Evolutionary conservation across 2,329 filamentous ascomycete genomes (phyloP).

Genomic region (Cercospora sojina): DNA sequence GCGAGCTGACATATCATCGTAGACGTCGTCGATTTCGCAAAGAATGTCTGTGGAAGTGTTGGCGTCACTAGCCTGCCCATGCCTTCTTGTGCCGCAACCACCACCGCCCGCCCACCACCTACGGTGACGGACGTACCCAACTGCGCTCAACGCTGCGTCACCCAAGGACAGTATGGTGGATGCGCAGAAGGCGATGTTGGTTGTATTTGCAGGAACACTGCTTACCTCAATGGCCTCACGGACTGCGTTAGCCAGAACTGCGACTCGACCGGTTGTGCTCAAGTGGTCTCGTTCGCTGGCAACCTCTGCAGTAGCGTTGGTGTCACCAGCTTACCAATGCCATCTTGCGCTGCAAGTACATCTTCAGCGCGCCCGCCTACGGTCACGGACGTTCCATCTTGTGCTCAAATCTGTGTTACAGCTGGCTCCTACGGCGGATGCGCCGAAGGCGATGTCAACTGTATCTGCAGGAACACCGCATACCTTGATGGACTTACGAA

Average conservation of each 20-base stretch:
- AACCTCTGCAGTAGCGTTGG: slow-evolving; percentile 4
- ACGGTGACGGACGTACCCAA: background rate
- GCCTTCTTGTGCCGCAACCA: background rate
- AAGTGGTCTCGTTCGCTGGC: background rate
- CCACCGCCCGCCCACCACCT: background rate
- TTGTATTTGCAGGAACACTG: background rate
- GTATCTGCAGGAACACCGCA: slow-evolving; percentile 5
- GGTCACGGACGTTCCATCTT: background rate
- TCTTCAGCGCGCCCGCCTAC: background rate
- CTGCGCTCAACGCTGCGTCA: slow-evolving; percentile 4
- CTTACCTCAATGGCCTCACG: background rate
- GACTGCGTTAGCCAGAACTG: slow-evolving; percentile 1
- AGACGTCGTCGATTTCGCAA: slow-evolving; percentile 14
- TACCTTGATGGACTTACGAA: background rate
- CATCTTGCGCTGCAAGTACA: background rate
- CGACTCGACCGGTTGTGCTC: background rate
- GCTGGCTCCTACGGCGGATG: slow-evolving; percentile 3
- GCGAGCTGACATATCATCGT: background rate
- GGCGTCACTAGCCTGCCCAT: background rate
- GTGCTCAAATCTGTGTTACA: background rate
- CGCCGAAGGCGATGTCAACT: slow-evolving; percentile 4
- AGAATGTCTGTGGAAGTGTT: slow-evolving; percentile 1
- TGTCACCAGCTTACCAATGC: slow-evolving; percentile 6
- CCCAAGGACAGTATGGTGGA: background rate
- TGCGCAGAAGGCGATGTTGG: slow-evolving; percentile 6